Conservation (phyloP, 306 rosid genomes). For the Luffa aegyptiaca region DNA sequence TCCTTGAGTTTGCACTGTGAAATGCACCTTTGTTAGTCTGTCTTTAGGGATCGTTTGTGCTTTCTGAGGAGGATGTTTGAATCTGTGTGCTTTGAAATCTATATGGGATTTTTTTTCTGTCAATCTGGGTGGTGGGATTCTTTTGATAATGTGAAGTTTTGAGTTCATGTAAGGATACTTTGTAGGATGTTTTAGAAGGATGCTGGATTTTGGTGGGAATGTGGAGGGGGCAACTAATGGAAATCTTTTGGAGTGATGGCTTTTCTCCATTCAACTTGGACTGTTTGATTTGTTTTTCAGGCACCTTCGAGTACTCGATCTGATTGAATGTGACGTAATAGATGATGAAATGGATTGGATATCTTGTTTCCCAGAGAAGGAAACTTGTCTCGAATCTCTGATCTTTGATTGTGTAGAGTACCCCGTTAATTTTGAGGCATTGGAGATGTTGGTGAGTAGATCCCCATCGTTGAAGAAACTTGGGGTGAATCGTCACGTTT, state of each 20-base stretch:
- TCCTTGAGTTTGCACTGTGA: not conserved
- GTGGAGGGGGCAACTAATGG: not conserved
- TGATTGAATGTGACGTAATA: conserved; percentile 49
- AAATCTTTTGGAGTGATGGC: not conserved
- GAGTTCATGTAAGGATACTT: not conserved
- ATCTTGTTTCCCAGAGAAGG: conserved; percentile 59
- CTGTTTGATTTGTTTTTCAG: conserved; percentile 25
- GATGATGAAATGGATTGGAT: conserved; percentile 74
- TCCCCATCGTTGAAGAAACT: conserved; percentile 77
- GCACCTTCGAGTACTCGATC: conserved; percentile 65
- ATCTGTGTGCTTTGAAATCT: not conserved
- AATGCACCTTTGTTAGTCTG: not conserved
- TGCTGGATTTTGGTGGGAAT: not conserved
- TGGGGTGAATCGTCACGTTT: conserved; percentile 42
- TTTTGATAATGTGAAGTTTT: not conserved
- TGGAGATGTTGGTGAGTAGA: conserved; percentile 73
- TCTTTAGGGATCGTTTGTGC: not conserved
- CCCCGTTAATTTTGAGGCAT: conserved; percentile 53
- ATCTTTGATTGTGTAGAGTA: conserved; percentile 61
- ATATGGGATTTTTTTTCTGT: not conserved
- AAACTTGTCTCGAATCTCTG: conserved; percentile 57
- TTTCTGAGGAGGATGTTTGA: not conserved
- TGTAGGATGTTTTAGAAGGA: not conserved
- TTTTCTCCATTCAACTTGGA: not conserved
- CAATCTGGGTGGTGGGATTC: not conserved